Evolutionary conservation across 768 basidiomycete genomes (phyloP).

Genomic region (Hericium rajendrae): DNA sequence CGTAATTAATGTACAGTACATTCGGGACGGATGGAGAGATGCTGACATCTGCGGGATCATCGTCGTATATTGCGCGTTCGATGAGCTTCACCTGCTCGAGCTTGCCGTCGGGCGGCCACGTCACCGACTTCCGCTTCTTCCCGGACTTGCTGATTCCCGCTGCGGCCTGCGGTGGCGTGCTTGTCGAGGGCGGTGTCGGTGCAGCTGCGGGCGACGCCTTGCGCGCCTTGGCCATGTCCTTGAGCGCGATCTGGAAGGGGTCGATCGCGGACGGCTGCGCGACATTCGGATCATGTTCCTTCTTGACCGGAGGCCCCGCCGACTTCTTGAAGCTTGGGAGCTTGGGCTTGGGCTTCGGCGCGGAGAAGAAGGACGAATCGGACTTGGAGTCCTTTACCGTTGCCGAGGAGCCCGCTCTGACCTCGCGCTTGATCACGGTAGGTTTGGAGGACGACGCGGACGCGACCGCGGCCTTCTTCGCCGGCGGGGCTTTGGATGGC

Average conservation of each 20-base stretch:
- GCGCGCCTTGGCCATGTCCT: constrained; percentile 60
- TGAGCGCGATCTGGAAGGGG: constrained; percentile 77
- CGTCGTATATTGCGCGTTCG: constrained; percentile 82
- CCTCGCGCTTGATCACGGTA: constrained; percentile 50
- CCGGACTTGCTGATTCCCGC: constrained; percentile 24
- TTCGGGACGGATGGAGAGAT: constrained; percentile 29
- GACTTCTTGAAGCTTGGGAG: constrained; percentile 84
- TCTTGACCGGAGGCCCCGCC: constrained; percentile 34
- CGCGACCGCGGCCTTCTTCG: constrained; percentile 58
- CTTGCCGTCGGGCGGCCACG: constrained; percentile 66
- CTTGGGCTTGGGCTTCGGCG: constrained; percentile 75
- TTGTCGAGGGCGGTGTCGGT: constrained; percentile 40
- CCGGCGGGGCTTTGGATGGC: constrained; percentile 37
- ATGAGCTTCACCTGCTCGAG: constrained; percentile 72
- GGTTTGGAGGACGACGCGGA: constrained; percentile 30
- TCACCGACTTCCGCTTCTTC: constrained; percentile 69
- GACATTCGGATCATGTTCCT: constrained; percentile 46
- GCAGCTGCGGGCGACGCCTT: constrained; percentile 50
- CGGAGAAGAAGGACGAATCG: constrained; percentile 83
- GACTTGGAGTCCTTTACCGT: constrained; percentile 70
- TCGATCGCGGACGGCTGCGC: constrained; percentile 72
- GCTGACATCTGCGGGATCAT: constrained; percentile 83
- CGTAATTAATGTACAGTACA: constrained; percentile 42
- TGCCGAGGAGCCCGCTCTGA: constrained; percentile 20
- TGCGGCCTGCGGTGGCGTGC: constrained; percentile 24